These are phyloP conservation scores for Boletus bicolor DNA, from an alignment of 768 basidiomycete genomes.

Conservation along the genomic window DNA sequence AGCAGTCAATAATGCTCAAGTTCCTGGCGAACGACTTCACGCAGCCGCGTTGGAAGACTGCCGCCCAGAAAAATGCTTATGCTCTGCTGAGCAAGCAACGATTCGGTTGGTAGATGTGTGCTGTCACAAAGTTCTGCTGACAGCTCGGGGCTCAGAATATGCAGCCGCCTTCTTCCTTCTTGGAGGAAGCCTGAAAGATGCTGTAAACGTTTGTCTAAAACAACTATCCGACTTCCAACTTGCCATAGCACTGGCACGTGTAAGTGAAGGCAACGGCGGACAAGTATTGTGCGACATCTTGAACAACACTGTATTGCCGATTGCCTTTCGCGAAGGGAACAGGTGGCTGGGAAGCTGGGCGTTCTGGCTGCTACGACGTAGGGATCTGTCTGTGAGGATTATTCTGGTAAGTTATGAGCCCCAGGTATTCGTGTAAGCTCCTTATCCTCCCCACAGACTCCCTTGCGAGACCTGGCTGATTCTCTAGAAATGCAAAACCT, in stretches of 20 bases:
- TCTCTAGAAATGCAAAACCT: conserved; percentile 50
- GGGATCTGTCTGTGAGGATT: conserved; percentile 87
- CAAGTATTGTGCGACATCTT: conserved; percentile 71
- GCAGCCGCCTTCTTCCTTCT: conserved; percentile 98
- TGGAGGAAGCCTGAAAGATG: conserved; percentile 84
- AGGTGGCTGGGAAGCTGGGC: conserved; percentile 95
- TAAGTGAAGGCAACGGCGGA: conserved; percentile 81
- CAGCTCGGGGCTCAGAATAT: conserved; percentile 60
- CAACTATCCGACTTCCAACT: conserved; percentile 90
- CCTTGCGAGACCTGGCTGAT: conserved; percentile 67
- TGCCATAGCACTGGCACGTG: conserved; percentile 80
- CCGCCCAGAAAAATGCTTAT: conserved; percentile 95
- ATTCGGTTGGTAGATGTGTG: conserved; percentile 59
- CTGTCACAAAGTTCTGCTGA: conserved; percentile 1
- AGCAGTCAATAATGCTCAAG: conserved; percentile 85
- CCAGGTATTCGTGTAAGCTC: neutral
- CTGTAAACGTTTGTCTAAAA: conserved; percentile 84
- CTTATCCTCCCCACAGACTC: conserved; percentile 47
- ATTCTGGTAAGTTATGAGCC: conserved; percentile 60
- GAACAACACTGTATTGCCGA: conserved; percentile 72
- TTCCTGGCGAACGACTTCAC: conserved; percentile 91
- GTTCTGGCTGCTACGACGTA: conserved; percentile 87
- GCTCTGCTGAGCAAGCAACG: conserved; percentile 87
- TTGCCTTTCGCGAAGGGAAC: conserved; percentile 84
- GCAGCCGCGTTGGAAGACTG: conserved; percentile 81